A percentile compares a stretch with the other conserved stretches of the same genome.
These are phyloP conservation scores for Clarireedia sp. DNA, from an alignment of 2,329 filamentous ascomycete species.

Conservation along the genomic window DNA sequence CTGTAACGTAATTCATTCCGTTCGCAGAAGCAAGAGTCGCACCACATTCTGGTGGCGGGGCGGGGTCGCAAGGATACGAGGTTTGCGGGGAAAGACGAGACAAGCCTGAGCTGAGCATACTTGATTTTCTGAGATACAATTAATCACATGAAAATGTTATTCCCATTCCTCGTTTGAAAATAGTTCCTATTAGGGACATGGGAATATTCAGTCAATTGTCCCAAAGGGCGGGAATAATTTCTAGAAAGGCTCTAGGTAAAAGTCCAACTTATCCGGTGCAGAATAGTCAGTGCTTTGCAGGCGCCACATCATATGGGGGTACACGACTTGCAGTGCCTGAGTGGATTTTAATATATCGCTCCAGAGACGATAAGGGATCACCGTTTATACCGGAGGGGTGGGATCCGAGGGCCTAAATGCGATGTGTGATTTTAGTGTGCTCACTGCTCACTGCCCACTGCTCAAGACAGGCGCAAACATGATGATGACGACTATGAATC, in stretches of 20 bases:
- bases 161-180: background rate
- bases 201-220: background rate
- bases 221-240: background rate
- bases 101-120: too few relatives aligned
- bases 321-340: background rate
- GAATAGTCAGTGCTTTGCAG: background rate
- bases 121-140: too few relatives aligned
- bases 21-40: background rate
- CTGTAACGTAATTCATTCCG: background rate
- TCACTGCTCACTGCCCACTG: too few relatives aligned
- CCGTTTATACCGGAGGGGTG: background rate
- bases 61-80: too few relatives aligned
- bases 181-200: background rate
- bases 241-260: background rate
- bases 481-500: background rate
- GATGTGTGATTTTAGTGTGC: background rate
- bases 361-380: background rate
- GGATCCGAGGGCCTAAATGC: background rate
- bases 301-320: background rate
- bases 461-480: background rate
- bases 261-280: background rate
- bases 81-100: too few relatives aligned
- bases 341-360: background rate
- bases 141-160: too few relatives aligned
- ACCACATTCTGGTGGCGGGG: background rate